Base-by-base conservation (phyloP, 1,139 yeast genomes). In the Pichia terricola region DNA sequence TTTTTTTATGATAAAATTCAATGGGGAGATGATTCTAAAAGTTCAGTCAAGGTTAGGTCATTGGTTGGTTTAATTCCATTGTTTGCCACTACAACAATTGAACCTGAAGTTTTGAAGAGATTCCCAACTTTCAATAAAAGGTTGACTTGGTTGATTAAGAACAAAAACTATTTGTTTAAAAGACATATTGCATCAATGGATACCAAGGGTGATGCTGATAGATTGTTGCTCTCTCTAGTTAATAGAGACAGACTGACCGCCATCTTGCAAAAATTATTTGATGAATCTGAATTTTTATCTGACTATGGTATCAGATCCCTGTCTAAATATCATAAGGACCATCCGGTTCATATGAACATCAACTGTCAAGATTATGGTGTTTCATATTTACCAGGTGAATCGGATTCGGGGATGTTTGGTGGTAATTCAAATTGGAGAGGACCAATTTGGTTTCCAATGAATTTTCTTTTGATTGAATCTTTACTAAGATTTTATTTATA, bases 391-490 rank as follows among this genome's bases (percentile, higher is more conserved):
- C 87, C 96, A 2, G 97, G 95, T 26, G 97, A 89, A 62, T 84
- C 95, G 26, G 94, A 87, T 59, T 82, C 95, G 3, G 96, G 96
- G 9, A 76, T 89, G 77, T 89, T 89, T 72, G 97, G 97, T 45
- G 97, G 97, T 53, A 89, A 89, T 61, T 87, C 96, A 30, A 89
- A 88, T 64, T 89, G 97, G 97, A 75, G 97, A 65, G 97, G 97
- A 4, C 96, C 97, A n/a, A 87, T 89, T 58, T 89, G 97, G 97
- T 87, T 89, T 70, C 96, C 97, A 27, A 87, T 88, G 10, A 88
- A 85, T 59, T 89, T 89, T 64, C 68, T 89, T 52, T 69, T 89
- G 41, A 88, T 88, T 47, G 97, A 89, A 67, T 80, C 96, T 0
- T 70, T 89, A 55, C 95, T 89, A 63, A 73, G 96, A 57, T 88